These are phyloP conservation scores for Amorphotheca resinae DNA, from an alignment of 495 filamentous ascomycete species.

Conservation along the genomic window DNA sequence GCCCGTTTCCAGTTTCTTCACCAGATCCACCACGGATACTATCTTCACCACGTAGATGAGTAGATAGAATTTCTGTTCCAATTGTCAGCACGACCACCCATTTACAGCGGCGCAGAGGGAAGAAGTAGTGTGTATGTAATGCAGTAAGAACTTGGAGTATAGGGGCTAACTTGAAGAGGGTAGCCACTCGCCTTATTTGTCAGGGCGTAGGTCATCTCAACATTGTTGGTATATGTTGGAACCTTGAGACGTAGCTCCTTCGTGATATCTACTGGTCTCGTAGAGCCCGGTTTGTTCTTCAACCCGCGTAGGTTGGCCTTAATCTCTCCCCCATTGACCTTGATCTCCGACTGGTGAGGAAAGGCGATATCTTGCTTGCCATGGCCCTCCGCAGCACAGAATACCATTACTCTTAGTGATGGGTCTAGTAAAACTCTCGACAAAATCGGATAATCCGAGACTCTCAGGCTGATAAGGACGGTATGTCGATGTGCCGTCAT, in stretches of 20 bases:
- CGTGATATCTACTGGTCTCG: conserved; percentile 84
- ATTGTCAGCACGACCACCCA: conserved; percentile 7
- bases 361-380: conserved; percentile 69
- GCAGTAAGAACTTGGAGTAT: not conserved
- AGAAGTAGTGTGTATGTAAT: conserved; percentile 3
- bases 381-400: conserved; percentile 51
- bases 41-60: conserved; percentile 61
- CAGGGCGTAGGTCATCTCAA: conserved; percentile 83
- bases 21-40: conserved; percentile 59
- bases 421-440: conserved; percentile 38
- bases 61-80: conserved; percentile 60
- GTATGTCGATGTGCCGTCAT: conserved; percentile 51
- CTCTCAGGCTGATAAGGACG: conserved; percentile 35
- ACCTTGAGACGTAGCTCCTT: conserved; percentile 52
- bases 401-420: conserved; percentile 60
- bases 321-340: conserved; percentile 75
- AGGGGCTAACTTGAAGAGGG: conserved; percentile 12
- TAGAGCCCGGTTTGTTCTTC: conserved; percentile 92
- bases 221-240: conserved; percentile 54
- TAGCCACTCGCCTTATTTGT: conserved; percentile 58
- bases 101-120: conserved; percentile 6
- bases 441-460: conserved; percentile 34
- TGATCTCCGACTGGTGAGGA: conserved; percentile 82
- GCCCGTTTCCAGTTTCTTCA: conserved; percentile 47
- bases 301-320: conserved; percentile 83